Conservation (phyloP, 169 alveolate species). For the Plasmodium malariae region DNA sequence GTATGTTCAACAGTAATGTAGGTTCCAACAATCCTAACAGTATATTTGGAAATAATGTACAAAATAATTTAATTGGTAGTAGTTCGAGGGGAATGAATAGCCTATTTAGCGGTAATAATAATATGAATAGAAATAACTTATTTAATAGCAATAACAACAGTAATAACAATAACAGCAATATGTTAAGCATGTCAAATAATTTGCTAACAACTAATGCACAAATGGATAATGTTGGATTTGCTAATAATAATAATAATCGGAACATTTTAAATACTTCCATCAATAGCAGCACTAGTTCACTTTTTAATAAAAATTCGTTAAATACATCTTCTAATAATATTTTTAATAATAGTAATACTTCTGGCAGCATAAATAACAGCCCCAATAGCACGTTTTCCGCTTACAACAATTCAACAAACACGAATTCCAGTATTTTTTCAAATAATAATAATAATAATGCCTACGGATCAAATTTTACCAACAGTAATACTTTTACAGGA, state of each 20-base stretch:
- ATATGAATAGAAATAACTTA: slow-evolving; percentile 1
- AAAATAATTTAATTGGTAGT: background rate
- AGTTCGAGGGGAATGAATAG: background rate
- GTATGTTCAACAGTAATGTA: background rate
- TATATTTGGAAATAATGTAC: slow-evolving; percentile 7
- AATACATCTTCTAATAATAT: slow-evolving; percentile 7
- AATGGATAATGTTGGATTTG: background rate
- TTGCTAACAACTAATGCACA: background rate
- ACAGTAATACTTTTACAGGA: background rate
- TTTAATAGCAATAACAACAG: slow-evolving; percentile 13
- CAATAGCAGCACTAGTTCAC: slow-evolving; percentile 15
- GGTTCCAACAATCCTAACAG: background rate
- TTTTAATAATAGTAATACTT: background rate
- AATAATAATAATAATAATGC: slow-evolving; percentile 27
- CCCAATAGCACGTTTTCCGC: slow-evolving; percentile 12
- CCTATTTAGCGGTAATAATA: slow-evolving; percentile 19
- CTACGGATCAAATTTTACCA: slow-evolving; percentile 11
- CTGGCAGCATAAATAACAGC: slow-evolving; percentile 2
- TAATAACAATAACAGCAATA: slow-evolving; percentile 5
- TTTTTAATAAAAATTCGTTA: slow-evolving; percentile 14
- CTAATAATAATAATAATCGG: slow-evolving; percentile 7
- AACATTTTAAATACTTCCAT: slow-evolving; percentile 7
- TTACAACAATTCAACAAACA: background rate
- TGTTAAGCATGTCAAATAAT: slow-evolving; percentile 23
- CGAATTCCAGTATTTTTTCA: background rate